Conservation (phyloP, 495 filamentous ascomycete genomes). For the Acidomyces sp. region DNA sequence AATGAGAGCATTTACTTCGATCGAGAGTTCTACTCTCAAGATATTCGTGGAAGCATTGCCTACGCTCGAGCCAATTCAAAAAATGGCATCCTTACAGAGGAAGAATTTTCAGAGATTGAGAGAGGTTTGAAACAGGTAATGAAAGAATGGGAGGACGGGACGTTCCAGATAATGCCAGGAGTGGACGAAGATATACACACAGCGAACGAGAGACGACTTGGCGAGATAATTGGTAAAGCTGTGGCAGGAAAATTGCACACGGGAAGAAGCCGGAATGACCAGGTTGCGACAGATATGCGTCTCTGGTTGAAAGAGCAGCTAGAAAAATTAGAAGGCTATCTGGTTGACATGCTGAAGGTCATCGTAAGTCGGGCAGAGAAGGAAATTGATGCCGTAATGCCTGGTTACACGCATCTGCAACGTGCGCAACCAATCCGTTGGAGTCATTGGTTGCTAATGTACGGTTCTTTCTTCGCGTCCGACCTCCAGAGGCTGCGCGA, state of each 20-base stretch:
- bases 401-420: slow-evolving; percentile 83
- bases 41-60: slow-evolving; percentile 69
- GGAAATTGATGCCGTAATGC: slow-evolving; percentile 53
- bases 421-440: slow-evolving; percentile 82
- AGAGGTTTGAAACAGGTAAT: slow-evolving; percentile 56
- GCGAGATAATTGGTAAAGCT: slow-evolving; percentile 77
- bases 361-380: slow-evolving; percentile 60
- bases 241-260: slow-evolving; percentile 90
- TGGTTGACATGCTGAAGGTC: slow-evolving; percentile 59
- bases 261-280: slow-evolving; percentile 83
- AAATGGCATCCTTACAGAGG: slow-evolving; percentile 55
- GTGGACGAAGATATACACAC: slow-evolving; percentile 80
- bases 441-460: slow-evolving; percentile 75
- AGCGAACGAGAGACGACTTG: slow-evolving; percentile 80
- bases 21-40: slow-evolving; percentile 65
- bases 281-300: slow-evolving; percentile 86
- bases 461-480: slow-evolving; percentile 59
- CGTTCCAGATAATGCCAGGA: slow-evolving; percentile 46
- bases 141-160: slow-evolving; percentile 57
- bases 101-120: slow-evolving; percentile 68
- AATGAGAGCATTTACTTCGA: slow-evolving; percentile 82
- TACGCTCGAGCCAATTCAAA: slow-evolving; percentile 78
- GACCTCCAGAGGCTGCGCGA: slow-evolving; percentile 73
- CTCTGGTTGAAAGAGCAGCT: slow-evolving; percentile 79
- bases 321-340: slow-evolving; percentile 51